phyloP scores from a whole-genome alignment of 768 basidiomycete species.

The Collybiopsis confluens region DNA sequence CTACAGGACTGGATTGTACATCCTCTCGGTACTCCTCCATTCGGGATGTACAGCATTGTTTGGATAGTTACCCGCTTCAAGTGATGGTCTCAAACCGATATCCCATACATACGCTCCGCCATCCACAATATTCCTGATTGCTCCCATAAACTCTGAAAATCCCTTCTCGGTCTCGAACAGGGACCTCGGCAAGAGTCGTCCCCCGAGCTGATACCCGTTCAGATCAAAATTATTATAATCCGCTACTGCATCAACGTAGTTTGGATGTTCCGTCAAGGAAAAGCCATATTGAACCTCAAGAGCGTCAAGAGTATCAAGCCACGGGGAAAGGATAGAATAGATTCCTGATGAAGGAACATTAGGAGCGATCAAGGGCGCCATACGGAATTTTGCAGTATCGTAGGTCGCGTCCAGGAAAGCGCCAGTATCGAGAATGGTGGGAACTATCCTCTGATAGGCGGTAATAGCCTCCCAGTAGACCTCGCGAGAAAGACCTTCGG shows the following conservation, averaged over 20 bases:
- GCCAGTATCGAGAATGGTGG: neutral
- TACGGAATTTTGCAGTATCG: neutral
- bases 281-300: conserved; percentile 13
- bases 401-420: neutral
- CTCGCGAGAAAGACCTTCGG: neutral
- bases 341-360: neutral
- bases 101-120: neutral
- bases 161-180: neutral
- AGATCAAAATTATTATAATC: neutral
- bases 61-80: neutral
- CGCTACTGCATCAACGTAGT: neutral
- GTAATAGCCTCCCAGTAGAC: conserved; percentile 4
- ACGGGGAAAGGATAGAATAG: neutral
- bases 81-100: neutral
- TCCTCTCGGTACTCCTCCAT: conserved; percentile 3
- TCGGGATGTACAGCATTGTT: conserved; percentile 5
- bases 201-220: neutral
- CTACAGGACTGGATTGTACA: neutral
- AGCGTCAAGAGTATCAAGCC: neutral
- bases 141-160: neutral
- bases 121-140: neutral
- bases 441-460: neutral
- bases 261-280: neutral
- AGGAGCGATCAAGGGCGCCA: conserved; percentile 1
- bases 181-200: conserved; percentile 2